These are phyloP conservation scores for Leptographium flavum DNA, from an alignment of 2,329 filamentous ascomycete species.

Conservation along the genomic window DNA sequence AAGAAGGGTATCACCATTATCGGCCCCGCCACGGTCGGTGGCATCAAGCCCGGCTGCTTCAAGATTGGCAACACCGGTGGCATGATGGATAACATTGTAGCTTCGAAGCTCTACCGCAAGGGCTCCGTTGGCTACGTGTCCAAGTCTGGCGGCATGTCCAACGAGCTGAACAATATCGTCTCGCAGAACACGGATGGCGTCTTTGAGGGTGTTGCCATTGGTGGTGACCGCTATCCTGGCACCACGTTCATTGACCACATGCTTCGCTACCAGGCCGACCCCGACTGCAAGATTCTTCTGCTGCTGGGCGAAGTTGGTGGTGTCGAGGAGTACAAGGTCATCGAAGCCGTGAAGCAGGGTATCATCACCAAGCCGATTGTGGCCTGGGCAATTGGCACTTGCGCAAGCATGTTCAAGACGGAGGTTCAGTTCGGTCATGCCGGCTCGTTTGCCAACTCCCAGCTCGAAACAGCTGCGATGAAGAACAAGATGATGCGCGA, in stretches of 20 bases:
- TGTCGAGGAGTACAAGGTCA: conserved; percentile 99
- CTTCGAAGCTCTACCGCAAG: conserved; percentile 98
- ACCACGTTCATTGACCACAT: conserved; percentile 99
- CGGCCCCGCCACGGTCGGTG: conserved; percentile 93
- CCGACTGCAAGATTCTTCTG: conserved; percentile 93
- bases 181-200: conserved; percentile 94
- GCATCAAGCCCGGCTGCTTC: conserved; percentile 98
- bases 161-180: conserved; percentile 99
- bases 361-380: conserved; percentile 97
- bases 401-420: conserved; percentile 99
- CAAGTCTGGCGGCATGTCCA: conserved; percentile 99
- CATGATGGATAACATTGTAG: conserved; percentile 99
- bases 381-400: conserved; percentile 98
- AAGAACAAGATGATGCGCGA: conserved; percentile 98
- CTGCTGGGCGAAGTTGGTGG: conserved; percentile 96
- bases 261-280: conserved; percentile 89
- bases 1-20: conserved; percentile 99
- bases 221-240: conserved; percentile 95
- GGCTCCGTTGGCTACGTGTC: conserved; percentile 98
- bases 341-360: conserved; percentile 91
- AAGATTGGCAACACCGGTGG: conserved; percentile 99
- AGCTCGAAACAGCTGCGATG: conserved; percentile 88
- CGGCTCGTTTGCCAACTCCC: conserved; percentile 96
- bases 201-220: conserved; percentile 97
- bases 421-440: conserved; percentile 99